phyloP scores from a whole-genome alignment of 371 early-diverging fungal genomes.

The Apophysomyces ossiformis region DNA sequence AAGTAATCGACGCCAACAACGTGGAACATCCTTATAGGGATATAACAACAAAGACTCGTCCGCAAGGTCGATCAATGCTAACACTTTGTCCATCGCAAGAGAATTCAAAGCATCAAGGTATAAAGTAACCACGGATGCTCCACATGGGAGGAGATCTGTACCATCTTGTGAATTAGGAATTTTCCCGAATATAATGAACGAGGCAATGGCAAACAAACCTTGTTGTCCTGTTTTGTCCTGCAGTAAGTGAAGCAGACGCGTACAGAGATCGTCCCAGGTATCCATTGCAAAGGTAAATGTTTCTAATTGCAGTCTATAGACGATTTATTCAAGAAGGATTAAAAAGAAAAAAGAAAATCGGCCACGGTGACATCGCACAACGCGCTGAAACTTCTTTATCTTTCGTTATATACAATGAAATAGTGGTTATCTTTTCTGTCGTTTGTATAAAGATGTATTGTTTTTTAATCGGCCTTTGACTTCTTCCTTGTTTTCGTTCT shows the following conservation, averaged over 20 bases:
- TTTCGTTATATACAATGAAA: no score
- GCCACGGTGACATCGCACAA: no score
- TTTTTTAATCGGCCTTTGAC: no score
- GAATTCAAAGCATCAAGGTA: neutral
- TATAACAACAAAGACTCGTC: constrained; percentile 34
- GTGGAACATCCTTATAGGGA: constrained; percentile 54
- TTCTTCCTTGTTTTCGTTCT: no score
- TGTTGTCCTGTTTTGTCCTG: neutral
- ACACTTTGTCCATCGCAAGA: constrained; percentile 11
- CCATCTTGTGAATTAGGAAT: no score
- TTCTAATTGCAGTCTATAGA: no score
- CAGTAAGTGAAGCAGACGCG: neutral
- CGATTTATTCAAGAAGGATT: neutral
- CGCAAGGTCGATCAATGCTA: constrained; percentile 31
- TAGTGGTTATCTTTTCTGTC: no score
- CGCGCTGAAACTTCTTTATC: no score
- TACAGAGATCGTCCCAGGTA: neutral
- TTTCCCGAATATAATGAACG: no score
- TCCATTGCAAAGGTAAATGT: neutral
- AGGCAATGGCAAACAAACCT: neutral
- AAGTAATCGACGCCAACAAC: constrained; percentile 58
- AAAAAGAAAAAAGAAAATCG: neutral
- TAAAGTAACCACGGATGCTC: neutral
- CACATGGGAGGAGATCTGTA: neutral
- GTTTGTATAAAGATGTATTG: no score